phyloP scores from a whole-genome alignment of 2,329 filamentous ascomycete genomes.

The Raffaelea arxii region DNA sequence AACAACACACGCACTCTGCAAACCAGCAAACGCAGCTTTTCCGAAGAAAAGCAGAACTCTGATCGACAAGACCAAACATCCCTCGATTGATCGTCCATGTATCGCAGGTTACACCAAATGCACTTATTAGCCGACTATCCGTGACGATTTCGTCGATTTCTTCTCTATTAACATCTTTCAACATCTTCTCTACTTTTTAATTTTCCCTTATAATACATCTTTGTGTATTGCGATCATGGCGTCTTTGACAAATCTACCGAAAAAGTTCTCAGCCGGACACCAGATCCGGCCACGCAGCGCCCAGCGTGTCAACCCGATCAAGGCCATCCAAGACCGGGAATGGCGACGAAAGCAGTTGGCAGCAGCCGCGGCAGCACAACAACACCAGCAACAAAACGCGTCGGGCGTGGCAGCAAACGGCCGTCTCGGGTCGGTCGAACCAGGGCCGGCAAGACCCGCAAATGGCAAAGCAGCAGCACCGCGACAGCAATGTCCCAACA shows the following conservation, averaged over 20 bases:
- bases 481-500: constrained; percentile 44
- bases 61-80: too few species aligned
- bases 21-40: too few species aligned
- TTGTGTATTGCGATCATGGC: constrained; percentile 8
- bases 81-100: too few species aligned
- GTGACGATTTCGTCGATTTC: too few species aligned
- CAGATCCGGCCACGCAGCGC: constrained; percentile 15
- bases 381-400: not conserved
- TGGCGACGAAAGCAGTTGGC: constrained; percentile 31
- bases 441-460: not conserved
- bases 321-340: constrained; percentile 42
- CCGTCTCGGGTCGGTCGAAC: not conserved
- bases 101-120: too few species aligned
- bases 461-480: constrained; percentile 15
- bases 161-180: too few species aligned
- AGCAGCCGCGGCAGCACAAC: constrained; percentile 12
- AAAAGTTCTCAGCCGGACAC: constrained; percentile 13
- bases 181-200: too few species aligned
- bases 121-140: too few species aligned
- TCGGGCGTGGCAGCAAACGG: not conserved
- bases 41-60: too few species aligned
- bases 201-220: too few species aligned
- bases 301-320: constrained; percentile 32
- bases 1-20: too few species aligned
- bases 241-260: constrained; percentile 13